Base-by-base conservation (phyloP, 495 filamentous ascomycete species). In the Neurospora cerealis region DNA sequence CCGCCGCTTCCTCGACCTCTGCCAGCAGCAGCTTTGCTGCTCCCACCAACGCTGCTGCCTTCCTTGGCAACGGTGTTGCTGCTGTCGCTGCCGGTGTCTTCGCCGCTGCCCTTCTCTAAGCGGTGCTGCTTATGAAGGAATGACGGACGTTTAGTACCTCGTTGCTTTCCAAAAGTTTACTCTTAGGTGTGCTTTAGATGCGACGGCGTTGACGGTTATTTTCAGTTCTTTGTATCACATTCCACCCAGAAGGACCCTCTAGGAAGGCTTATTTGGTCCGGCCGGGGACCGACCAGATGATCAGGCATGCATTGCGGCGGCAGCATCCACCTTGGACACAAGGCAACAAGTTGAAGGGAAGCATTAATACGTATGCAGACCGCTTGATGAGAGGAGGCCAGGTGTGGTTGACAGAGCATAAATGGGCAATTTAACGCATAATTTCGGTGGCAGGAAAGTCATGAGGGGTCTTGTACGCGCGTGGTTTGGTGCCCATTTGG, bases 61-160 rank as follows among this genome's bases (percentile, higher is more conserved):
- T 66, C 69, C 39, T 80, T 69, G 81, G 80, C 72, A 81, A 81
- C 60, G 78, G 78, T 39, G 66, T 75, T 36, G 81, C 78, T 36
- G 77, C 75, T 17, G 72, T 80, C 36, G 81, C 80, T 42, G 80
- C 77, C 17, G 81, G 81, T 44, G 78, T 83, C 24, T 75, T 83
- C 42, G 81, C 81, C 54, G 80, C 78, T 69, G 78, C 77, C 32
- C 75, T 83, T 71, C 78, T 82, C 72, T 81, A 74, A 76, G 62
- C 66, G 34, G 69, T 24, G 19, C 32, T 21, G 44, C 37, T 24
- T 6, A 42, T 32, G 15, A 44, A 46, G 71, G 69, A 69, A 13
- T 44, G 36, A 66, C 54, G 54, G 54, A 66, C 54, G 54, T 66
- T 66, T 34, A 17, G 13, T 36, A 28, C 54, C 28, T 66, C 28